Evolutionary conservation across 805 yeast species (phyloP).

Genomic region (Ogataea degrootiae): DNA sequence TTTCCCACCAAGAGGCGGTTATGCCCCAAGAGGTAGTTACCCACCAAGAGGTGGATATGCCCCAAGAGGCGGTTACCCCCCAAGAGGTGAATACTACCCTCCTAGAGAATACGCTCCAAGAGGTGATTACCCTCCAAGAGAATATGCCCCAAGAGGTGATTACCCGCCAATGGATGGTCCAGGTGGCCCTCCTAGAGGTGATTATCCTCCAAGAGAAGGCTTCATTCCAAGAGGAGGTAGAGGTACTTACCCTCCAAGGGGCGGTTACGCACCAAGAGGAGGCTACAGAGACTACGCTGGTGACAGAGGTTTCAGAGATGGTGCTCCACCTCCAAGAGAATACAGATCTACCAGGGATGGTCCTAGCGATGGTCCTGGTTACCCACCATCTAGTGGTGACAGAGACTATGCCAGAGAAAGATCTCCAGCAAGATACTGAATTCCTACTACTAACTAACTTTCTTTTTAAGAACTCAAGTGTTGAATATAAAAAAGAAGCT

Average conservation of each 20-base stretch:
- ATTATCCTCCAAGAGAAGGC: conserved; percentile 3
- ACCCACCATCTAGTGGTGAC: conserved; percentile 31
- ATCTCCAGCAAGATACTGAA: conserved; percentile 69
- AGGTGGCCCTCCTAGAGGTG: conserved; percentile 26
- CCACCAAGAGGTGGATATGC: conserved; percentile 20
- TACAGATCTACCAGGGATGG: conserved; percentile 33
- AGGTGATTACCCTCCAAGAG: neutral
- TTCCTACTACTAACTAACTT: neutral
- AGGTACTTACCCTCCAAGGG: conserved; percentile 1
- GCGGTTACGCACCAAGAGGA: conserved; percentile 25
- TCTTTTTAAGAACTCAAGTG: neutral
- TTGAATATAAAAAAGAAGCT: neutral
- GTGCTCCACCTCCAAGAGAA: conserved; percentile 27
- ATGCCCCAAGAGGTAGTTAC: conserved; percentile 31
- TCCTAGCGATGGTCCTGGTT: conserved; percentile 26
- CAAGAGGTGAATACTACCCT: conserved; percentile 12
- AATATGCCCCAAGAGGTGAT: conserved; percentile 25
- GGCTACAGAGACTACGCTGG: conserved; percentile 25
- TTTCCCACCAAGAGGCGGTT: conserved; percentile 5
- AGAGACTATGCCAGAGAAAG: conserved; percentile 62
- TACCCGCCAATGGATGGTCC: conserved; percentile 28
- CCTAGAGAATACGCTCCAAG: conserved; percentile 4
- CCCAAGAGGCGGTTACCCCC: conserved; percentile 25
- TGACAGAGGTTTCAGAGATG: conserved; percentile 21
- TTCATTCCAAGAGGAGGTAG: conserved; percentile 1